Conservation (phyloP, 345 rosid species). For the Corymbia maculata region DNA sequence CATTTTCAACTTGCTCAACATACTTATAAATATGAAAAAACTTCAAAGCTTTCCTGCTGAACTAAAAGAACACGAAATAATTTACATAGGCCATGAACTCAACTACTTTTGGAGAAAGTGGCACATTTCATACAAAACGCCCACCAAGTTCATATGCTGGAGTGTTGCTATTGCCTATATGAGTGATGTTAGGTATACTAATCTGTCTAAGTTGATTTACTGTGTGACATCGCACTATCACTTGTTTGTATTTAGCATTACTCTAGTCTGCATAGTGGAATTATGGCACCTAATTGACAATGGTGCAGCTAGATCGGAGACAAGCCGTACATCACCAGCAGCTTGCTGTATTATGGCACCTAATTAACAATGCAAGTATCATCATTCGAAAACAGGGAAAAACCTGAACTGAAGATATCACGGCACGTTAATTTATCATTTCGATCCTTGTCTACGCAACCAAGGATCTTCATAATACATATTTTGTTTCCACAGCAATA, state of each 20-base stretch:
- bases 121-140: background rate
- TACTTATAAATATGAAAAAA: background rate
- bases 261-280: background rate
- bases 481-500: background rate
- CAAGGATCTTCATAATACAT: background rate
- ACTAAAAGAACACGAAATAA: background rate
- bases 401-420: background rate
- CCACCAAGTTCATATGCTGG: background rate
- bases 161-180: background rate
- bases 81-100: background rate
- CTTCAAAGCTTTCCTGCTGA: background rate
- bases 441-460: background rate
- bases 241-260: background rate
- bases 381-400: background rate
- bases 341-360: background rate
- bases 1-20: background rate
- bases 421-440: background rate
- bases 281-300: background rate
- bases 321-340: background rate
- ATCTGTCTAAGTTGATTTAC: background rate
- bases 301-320: background rate
- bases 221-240: background rate
- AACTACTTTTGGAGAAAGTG: background rate
- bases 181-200: background rate
- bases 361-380: background rate